These are phyloP conservation scores for Thermothielavioides terrestris DNA, from an alignment of 495 filamentous ascomycete species.

Conservation along the genomic window DNA sequence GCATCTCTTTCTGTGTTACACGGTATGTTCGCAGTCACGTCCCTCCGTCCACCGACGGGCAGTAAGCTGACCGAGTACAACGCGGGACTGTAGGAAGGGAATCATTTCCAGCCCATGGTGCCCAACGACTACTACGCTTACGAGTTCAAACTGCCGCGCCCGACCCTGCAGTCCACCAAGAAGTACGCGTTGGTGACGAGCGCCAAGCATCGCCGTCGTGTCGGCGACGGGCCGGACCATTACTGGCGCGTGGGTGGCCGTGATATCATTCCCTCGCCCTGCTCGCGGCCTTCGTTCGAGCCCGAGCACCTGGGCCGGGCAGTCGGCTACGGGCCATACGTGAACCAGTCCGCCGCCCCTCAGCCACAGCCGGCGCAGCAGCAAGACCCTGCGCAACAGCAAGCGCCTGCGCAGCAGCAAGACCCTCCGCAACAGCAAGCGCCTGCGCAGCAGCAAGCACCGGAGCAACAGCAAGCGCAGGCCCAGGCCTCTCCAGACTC, in stretches of 20 bases:
- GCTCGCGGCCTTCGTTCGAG: not conserved
- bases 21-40: no score
- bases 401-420: not conserved
- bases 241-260: not conserved
- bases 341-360: not conserved
- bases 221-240: not conserved
- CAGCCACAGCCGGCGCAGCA: not conserved
- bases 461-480: no score
- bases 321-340: not conserved
- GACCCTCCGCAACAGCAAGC: no score
- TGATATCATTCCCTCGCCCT: not conserved
- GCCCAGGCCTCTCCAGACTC: no score
- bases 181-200: constrained; percentile 7
- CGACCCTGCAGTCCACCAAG: constrained; percentile 11
- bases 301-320: not conserved
- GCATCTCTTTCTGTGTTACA: constrained; percentile 21
- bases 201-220: not conserved
- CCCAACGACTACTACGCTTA: constrained; percentile 17
- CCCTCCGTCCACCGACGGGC: no score
- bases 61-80: no score
- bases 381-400: not conserved
- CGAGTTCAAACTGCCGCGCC: constrained; percentile 22
- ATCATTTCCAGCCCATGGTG: constrained; percentile 21
- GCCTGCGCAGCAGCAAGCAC: no score
- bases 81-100: constrained; percentile 6